phyloP scores from a whole-genome alignment of 805 yeast species.

The Saccharomycopsis microspora region DNA sequence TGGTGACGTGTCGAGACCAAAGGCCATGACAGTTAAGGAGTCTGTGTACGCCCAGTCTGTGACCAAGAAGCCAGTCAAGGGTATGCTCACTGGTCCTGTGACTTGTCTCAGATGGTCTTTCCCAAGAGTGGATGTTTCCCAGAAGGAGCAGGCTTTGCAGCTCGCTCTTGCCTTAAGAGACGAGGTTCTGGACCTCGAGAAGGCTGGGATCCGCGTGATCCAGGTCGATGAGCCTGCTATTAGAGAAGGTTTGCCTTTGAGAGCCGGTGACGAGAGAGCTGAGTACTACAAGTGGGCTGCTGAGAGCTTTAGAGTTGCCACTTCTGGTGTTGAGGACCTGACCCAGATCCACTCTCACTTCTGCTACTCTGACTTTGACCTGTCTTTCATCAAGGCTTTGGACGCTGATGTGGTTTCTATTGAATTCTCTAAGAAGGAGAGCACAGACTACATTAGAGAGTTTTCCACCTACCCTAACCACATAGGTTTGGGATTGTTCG shows the following conservation, averaged over 20 bases:
- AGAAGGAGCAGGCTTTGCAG: constrained; percentile 90
- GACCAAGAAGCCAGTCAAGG: constrained; percentile 94
- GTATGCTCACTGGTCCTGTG: constrained; percentile 99
- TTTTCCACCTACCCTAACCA: constrained; percentile 98
- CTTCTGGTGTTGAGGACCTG: constrained; percentile 89
- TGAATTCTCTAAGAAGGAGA: constrained; percentile 99
- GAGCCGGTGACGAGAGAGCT: constrained; percentile 94
- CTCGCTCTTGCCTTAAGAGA: constrained; percentile 96
- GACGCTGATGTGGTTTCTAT: constrained; percentile 99
- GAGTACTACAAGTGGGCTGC: constrained; percentile 99
- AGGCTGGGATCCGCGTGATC: constrained; percentile 94
- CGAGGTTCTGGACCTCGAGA: constrained; percentile 96
- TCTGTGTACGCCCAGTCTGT: constrained; percentile 97
- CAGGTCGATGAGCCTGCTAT: constrained; percentile 99
- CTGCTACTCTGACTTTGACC: constrained; percentile 99
- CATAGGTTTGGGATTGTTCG: constrained; percentile 98
- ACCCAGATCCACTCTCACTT: constrained; percentile 99
- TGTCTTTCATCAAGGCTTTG: constrained; percentile 97
- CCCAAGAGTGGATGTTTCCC: constrained; percentile 98
- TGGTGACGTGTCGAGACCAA: constrained; percentile 98
- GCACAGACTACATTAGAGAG: constrained; percentile 95
- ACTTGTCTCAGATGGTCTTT: constrained; percentile 99
- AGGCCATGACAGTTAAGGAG: constrained; percentile 97
- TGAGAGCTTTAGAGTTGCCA: constrained; percentile 98
- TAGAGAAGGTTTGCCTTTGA: constrained; percentile 99